Evolutionary conservation across 2,329 filamentous ascomycete species (phyloP), one percentile per base, ranked within the genome.

Genomic region (Curvularia verruculosa): DNA sequence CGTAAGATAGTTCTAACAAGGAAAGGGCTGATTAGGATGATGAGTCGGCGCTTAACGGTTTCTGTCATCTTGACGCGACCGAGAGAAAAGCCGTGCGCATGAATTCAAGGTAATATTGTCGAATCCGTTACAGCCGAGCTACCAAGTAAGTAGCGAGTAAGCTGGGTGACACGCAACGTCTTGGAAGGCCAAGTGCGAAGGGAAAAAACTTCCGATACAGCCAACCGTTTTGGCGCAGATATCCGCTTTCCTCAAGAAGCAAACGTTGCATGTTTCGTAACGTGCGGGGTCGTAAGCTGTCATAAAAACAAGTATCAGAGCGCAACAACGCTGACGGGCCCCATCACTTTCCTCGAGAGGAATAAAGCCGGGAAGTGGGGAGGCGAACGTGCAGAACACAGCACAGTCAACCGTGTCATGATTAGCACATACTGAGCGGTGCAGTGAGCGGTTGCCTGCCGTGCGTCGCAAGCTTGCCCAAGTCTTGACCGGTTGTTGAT

Each of bases 281-380:
- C 26, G 34, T 52, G 54, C 49, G 54, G 54, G 54, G 54, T 56
- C 36, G 36, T 43, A 54, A 51, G 54, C 49, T 45, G 43, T 49
- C 54, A 52, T 21, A 23, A 31, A 34, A 55, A 34, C 36, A 52
- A 39, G 49, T 23, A 37, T 23, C 49, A 28, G 43, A 10, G 39
- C 39, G 29, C 46, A 18, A 37, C 19, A 18, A 41, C 34, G 52
- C 54, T 52, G 54, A 52, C 51, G 34, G 43, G 40, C 15, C 49
- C 49, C 26, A 41, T 49, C 31, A n/a, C 10, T 29, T 28, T 40
- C 39, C 28, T 36, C 18, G 24, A 28, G 36, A 41, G 26, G 26
- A 51, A 15, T 28, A 41, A 43, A 56, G 49, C 36, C 54, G 54
- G 54, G 43, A 56, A 28, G 54, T 36, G 54, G 54, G 54, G 54